A percentile compares a stretch with the other conserved stretches of the same genome.
phyloP scores from a whole-genome alignment of 148 eudicot species.

The Vaccinium darrowii region DNA sequence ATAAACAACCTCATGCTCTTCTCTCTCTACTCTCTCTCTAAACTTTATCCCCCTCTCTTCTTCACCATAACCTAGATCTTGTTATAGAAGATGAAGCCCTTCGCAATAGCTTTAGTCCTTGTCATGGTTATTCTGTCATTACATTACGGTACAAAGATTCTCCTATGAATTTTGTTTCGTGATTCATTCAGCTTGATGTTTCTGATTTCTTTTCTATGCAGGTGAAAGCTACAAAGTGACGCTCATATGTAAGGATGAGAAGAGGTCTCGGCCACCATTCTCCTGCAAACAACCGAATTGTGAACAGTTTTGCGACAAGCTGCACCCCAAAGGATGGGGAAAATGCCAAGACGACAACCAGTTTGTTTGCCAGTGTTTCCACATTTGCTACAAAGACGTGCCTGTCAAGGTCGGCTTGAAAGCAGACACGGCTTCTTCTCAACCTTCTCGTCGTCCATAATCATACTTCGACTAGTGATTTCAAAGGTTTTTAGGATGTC shows the following conservation, averaged over 20 bases:
- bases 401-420: neutral
- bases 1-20: no score
- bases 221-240: conserved; percentile 31
- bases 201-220: neutral
- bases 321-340: conserved; percentile 28
- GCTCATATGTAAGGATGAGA: conserved; percentile 35
- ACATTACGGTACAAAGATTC: conserved; percentile 1
- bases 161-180: neutral
- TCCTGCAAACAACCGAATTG: conserved; percentile 21
- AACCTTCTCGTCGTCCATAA: neutral
- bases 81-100: neutral
- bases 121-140: conserved; percentile 3
- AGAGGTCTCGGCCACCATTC: conserved; percentile 18
- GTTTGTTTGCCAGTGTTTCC: conserved; percentile 37
- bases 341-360: conserved; percentile 33
- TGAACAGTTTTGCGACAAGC: conserved; percentile 20
- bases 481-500: neutral
- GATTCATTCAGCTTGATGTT: neutral
- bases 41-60: neutral
- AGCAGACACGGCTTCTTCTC: neutral
- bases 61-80: neutral
- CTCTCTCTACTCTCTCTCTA: neutral
- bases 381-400: conserved; percentile 21
- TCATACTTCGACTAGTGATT: neutral
- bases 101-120: neutral